phyloP scores from a whole-genome alignment of 2,329 filamentous ascomycete species.

The Aureobasidium vineae region DNA sequence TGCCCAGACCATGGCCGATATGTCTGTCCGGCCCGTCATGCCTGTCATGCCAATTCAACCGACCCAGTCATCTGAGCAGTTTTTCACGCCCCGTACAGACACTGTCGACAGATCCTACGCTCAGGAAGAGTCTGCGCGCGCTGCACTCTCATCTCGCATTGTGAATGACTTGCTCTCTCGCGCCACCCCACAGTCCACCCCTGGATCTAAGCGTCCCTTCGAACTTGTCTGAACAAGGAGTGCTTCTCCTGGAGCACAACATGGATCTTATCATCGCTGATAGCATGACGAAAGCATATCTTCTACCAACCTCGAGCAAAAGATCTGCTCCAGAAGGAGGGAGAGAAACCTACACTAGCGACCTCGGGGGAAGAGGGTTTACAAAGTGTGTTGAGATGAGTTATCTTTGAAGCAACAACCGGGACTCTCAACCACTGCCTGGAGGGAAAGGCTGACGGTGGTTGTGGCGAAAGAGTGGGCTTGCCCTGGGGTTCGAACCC shows the following conservation, averaged over 20 bases:
- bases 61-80: not conserved
- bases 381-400: not conserved
- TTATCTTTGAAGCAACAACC: conserved; percentile 1
- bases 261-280: not conserved
- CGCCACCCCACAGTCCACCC: conserved; percentile 1
- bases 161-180: conserved; percentile 4
- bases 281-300: not conserved
- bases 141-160: conserved; percentile 6
- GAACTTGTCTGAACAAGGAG: conserved; percentile 9
- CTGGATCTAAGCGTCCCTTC: conserved; percentile 20
- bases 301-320: not conserved
- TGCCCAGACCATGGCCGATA: conserved; percentile 16
- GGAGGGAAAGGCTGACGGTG: not conserved
- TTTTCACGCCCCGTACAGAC: conserved; percentile 1
- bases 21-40: not conserved
- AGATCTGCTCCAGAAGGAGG: not conserved
- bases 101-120: not conserved
- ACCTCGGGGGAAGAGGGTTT: conserved; percentile 3
- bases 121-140: conserved; percentile 9
- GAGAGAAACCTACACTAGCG: not conserved
- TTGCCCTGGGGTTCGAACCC: not conserved
- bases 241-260: not conserved
- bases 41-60: not conserved
- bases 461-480: conserved; percentile 6
- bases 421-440: conserved; percentile 3